Evolutionary conservation across 495 filamentous ascomycete genomes (phyloP).

Genomic region (Pyrenopolyporus hunteri): DNA sequence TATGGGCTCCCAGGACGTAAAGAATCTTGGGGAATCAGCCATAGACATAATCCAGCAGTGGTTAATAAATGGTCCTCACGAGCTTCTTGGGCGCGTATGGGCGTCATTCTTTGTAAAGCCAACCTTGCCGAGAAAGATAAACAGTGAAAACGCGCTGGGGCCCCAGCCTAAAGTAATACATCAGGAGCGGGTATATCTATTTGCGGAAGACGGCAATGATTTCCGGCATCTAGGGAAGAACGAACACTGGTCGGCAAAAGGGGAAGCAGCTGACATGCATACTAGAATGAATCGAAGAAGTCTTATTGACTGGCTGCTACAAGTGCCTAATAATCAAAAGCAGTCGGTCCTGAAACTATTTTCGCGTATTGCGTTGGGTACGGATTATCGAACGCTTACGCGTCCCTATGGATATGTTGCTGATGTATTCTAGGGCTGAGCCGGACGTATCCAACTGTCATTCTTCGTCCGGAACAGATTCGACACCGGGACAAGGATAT

Average conservation of each 20-base stretch:
- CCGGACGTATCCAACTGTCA: conserved; percentile 47
- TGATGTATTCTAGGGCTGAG: conserved; percentile 45
- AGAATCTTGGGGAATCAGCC: conserved; percentile 27
- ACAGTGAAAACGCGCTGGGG: conserved; percentile 42
- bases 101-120: conserved; percentile 52
- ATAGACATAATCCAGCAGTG: conserved; percentile 49
- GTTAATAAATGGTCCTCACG: conserved; percentile 46
- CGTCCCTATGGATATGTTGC: not conserved
- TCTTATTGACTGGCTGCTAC: conserved; percentile 54
- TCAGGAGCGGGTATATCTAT: conserved; percentile 52
- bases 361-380: conserved; percentile 54
- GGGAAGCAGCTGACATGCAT: conserved; percentile 38
- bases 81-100: conserved; percentile 52
- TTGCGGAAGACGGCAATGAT: conserved; percentile 50
- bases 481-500: conserved; percentile 42
- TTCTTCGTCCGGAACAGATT: conserved; percentile 48
- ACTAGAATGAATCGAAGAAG: conserved; percentile 37
- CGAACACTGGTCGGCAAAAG: conserved; percentile 35
- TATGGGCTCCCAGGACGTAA: conserved; percentile 32
- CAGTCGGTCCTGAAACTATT: conserved; percentile 48
- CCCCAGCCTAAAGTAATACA: conserved; percentile 44
- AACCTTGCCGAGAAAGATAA: conserved; percentile 46
- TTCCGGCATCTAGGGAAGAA: conserved; percentile 32
- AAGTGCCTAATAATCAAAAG: conserved; percentile 44
- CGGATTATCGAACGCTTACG: not conserved